A percentile compares a stretch with the other conserved stretches of the same genome.
Evolutionary conservation across 768 basidiomycete genomes (phyloP).

Genomic region (Hypholoma fasciculare): DNA sequence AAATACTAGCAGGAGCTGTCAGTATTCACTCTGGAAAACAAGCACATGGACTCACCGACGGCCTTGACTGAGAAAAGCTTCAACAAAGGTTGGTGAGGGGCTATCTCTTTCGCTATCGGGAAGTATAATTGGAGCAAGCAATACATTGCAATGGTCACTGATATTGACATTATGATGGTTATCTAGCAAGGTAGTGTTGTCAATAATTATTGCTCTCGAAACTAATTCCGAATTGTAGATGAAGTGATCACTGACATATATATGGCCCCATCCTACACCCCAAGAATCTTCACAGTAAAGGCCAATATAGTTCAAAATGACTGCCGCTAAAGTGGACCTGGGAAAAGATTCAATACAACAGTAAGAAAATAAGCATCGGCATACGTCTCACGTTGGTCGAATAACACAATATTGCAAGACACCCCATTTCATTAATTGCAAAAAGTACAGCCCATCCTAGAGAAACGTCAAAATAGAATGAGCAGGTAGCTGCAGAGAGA

Average conservation of each 20-base stretch:
- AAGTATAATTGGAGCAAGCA: constrained; percentile 73
- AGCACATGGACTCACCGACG: constrained; percentile 46
- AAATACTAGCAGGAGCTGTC: constrained; percentile 44
- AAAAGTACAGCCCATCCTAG: constrained; percentile 66
- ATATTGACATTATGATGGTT: constrained; percentile 59
- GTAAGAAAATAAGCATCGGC: not conserved
- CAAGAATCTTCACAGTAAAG: constrained; percentile 76
- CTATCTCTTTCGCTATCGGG: constrained; percentile 51
- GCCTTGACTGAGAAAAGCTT: constrained; percentile 76
- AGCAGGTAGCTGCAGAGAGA: not conserved
- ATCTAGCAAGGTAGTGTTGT: constrained; percentile 38
- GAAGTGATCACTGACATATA: constrained; percentile 51
- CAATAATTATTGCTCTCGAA: not conserved
- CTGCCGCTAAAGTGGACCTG: constrained; percentile 50
- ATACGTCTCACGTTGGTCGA: constrained; percentile 48
- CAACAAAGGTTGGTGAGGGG: constrained; percentile 58
- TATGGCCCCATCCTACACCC: constrained; percentile 66
- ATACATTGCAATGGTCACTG: constrained; percentile 79
- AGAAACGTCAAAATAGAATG: not conserved
- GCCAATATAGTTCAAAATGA: constrained; percentile 61
- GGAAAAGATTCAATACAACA: not conserved
- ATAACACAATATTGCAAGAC: constrained; percentile 74
- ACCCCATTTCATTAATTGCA: constrained; percentile 77
- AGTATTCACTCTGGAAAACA: not conserved
- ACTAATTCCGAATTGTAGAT: not conserved